Evolutionary conservation across 768 basidiomycete genomes (phyloP).

Genomic region (Cantharellus anzutake): DNA sequence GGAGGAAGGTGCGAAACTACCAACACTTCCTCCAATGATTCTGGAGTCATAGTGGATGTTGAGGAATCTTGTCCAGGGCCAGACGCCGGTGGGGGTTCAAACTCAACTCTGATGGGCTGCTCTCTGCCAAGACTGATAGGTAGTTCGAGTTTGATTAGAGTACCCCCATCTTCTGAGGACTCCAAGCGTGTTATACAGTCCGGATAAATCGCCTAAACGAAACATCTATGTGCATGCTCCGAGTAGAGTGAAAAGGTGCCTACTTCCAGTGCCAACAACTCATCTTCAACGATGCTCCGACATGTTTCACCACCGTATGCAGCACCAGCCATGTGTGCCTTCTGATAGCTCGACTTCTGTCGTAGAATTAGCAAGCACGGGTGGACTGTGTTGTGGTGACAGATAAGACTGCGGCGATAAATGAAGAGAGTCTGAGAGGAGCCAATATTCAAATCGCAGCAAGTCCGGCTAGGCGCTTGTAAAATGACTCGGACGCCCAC

Average conservation of each 20-base stretch:
- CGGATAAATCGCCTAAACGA: background rate
- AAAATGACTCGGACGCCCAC: no score
- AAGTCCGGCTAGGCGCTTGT: no score
- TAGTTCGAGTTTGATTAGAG: slow-evolving; percentile 34
- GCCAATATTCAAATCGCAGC: no score
- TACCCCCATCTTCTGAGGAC: background rate
- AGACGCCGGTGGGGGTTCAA: background rate
- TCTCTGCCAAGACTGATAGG: slow-evolving; percentile 39
- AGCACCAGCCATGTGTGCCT: no score
- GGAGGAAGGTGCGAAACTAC: slow-evolving; percentile 38
- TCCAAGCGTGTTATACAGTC: background rate
- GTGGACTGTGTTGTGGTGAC: no score
- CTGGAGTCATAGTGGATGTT: background rate
- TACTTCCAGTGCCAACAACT: background rate
- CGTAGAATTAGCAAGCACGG: no score
- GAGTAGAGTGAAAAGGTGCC: background rate
- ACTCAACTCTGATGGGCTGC: slow-evolving; percentile 9
- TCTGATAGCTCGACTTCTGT: no score
- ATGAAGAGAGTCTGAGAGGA: no score
- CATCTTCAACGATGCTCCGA: background rate
- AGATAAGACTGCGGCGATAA: no score
- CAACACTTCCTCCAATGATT: background rate
- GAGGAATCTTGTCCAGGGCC: background rate
- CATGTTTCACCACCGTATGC: no score
- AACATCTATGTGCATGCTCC: background rate